phyloP scores from a whole-genome alignment of 768 basidiomycete species.

The Hygrophoropsis aurantiaca region DNA sequence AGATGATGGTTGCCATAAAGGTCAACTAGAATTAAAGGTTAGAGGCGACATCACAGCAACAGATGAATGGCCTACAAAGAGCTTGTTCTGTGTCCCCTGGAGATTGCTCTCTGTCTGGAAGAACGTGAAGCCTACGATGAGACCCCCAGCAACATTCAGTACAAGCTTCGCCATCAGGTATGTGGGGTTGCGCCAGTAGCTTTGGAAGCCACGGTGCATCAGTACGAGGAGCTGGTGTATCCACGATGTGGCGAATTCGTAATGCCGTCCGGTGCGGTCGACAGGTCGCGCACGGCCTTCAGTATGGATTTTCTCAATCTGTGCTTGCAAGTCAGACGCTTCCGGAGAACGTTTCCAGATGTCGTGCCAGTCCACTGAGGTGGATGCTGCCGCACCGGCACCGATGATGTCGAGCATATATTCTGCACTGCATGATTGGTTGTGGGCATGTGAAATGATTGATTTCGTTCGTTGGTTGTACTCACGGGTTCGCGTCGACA shows the following conservation, averaged over 20 bases:
- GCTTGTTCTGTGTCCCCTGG: conserved; percentile 42
- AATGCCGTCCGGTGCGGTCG: conserved; percentile 18
- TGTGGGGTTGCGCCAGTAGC: conserved; percentile 41
- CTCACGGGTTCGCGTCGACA: conserved; percentile 81
- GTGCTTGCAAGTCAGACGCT: conserved; percentile 33
- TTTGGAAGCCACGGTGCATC: conserved; percentile 27
- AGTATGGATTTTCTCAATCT: conserved; percentile 44
- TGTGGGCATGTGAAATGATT: too few relatives aligned
- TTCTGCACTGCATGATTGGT: conserved; percentile 45
- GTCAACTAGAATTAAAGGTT: conserved; percentile 37
- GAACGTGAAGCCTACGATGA: conserved; percentile 46
- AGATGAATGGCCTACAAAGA: conserved; percentile 33
- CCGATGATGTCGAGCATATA: conserved; percentile 88
- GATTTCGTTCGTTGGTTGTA: not conserved
- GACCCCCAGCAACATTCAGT: conserved; percentile 30
- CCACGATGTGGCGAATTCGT: conserved; percentile 41
- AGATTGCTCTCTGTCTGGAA: conserved; percentile 33
- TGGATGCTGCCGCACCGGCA: conserved; percentile 69
- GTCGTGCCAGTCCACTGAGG: conserved; percentile 83
- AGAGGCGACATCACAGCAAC: conserved; percentile 10
- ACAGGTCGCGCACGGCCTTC: conserved; percentile 31
- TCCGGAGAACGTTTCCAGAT: conserved; percentile 80
- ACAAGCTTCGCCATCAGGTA: conserved; percentile 40
- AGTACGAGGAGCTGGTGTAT: conserved; percentile 33
- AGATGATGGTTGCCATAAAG: conserved; percentile 53